Evolutionary conservation across 768 basidiomycete species (phyloP).

Genomic region (Xerocomus spinulosus): DNA sequence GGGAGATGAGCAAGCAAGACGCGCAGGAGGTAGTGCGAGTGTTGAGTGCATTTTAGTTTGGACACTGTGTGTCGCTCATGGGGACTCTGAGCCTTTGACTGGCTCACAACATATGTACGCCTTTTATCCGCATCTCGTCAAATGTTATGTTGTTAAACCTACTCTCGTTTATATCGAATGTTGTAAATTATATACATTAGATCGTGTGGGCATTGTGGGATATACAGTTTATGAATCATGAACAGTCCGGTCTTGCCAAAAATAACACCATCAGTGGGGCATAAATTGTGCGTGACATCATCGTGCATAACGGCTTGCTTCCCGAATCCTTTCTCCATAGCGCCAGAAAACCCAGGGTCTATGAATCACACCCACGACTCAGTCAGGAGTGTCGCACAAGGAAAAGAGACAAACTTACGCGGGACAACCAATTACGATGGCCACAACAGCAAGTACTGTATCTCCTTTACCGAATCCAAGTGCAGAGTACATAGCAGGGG

Average conservation of each 20-base stretch:
- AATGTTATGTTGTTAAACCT: no score
- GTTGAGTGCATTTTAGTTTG: not conserved
- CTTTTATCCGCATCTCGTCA: not conserved
- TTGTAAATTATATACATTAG: not conserved
- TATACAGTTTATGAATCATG: no score
- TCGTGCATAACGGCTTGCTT: conserved; percentile 41
- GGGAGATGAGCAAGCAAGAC: conserved; percentile 17
- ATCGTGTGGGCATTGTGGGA: no score
- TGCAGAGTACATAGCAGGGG: conserved; percentile 57
- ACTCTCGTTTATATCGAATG: no score
- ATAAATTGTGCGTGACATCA: not conserved
- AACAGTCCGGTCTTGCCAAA: not conserved
- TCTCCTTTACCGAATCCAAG: conserved; percentile 69
- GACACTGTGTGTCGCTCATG: no score
- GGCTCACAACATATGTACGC: not conserved
- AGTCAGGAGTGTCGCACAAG: conserved; percentile 10
- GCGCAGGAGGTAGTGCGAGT: conserved; percentile 20
- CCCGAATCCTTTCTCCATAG: conserved; percentile 47
- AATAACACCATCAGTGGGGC: not conserved
- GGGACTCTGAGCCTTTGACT: no score
- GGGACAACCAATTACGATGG: conserved; percentile 60
- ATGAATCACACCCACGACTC: conserved; percentile 30
- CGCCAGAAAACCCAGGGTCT: conserved; percentile 44
- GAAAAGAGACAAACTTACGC: conserved; percentile 23
- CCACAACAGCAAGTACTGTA: conserved; percentile 55